These are phyloP conservation scores for Penicillium frequentans DNA, from an alignment of 2,329 filamentous ascomycete species.

Conservation along the genomic window DNA sequence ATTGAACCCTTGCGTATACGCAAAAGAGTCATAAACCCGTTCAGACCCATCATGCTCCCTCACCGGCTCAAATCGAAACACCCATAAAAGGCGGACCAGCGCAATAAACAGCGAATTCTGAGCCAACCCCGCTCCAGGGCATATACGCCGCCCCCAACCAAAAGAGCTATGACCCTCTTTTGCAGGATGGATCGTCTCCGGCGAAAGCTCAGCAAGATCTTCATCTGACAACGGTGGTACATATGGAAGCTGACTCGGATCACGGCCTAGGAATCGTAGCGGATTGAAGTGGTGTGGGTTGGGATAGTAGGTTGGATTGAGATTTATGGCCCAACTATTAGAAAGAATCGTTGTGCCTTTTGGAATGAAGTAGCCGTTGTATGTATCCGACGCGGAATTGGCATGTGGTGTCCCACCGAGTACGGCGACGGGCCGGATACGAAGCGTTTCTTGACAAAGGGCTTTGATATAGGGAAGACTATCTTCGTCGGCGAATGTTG, in stretches of 20 bases:
- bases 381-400: conserved; percentile 45
- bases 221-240: conserved; percentile 1
- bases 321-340: conserved; percentile 24
- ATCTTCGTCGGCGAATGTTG: conserved; percentile 28
- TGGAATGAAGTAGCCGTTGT: conserved; percentile 47
- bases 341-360: conserved; percentile 43
- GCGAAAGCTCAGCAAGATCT: conserved; percentile 5
- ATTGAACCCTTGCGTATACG: conserved; percentile 22
- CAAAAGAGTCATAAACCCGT: conserved; percentile 17
- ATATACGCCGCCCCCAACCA: conserved; percentile 51
- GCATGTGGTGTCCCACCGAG: conserved; percentile 47
- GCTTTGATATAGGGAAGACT: conserved; percentile 31
- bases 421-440: conserved; percentile 40
- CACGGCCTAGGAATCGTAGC: conserved; percentile 12
- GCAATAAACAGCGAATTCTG: conserved; percentile 49
- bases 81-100: conserved; percentile 18
- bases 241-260: conserved; percentile 5
- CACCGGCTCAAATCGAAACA: conserved; percentile 11
- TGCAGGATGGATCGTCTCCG: conserved; percentile 11
- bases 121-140: conserved; percentile 53
- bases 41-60: conserved; percentile 17
- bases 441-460: conserved; percentile 28
- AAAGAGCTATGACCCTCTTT: conserved; percentile 49
- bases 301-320: conserved; percentile 17
- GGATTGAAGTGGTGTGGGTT: conserved; percentile 23